phyloP scores from a whole-genome alignment of 805 yeast species.

The Ogataea corticis region DNA sequence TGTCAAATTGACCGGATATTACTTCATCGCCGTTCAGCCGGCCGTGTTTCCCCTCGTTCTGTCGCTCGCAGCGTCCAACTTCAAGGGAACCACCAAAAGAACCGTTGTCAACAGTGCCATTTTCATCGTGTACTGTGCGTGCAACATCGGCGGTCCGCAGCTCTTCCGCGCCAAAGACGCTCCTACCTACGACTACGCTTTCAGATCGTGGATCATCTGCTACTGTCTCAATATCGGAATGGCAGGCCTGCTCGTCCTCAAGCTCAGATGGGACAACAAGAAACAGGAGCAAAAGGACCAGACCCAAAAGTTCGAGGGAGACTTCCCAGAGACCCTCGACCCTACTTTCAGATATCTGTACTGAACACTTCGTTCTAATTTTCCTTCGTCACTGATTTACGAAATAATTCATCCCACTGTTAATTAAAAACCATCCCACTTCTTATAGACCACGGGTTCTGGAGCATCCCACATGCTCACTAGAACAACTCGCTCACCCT shows the following conservation, averaged over 20 bases:
- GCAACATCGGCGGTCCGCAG: constrained; percentile 72
- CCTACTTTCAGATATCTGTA: constrained; percentile 25
- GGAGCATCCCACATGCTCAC: constrained; percentile 40
- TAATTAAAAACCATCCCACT: too few relatives aligned
- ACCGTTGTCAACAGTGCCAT: constrained; percentile 53
- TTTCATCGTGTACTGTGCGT: constrained; percentile 62
- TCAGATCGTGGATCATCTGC: constrained; percentile 53
- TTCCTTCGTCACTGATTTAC: too few relatives aligned
- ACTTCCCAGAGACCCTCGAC: constrained; percentile 15
- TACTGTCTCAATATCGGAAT: constrained; percentile 32
- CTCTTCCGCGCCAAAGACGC: constrained; percentile 56
- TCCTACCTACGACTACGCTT: constrained; percentile 59
- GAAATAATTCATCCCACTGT: not conserved
- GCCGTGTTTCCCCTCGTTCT: constrained; percentile 29
- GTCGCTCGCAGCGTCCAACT: constrained; percentile 37
- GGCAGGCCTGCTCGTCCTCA: constrained; percentile 16
- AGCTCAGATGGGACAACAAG: constrained; percentile 15
- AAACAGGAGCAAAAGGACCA: constrained; percentile 11
- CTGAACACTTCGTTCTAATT: constrained; percentile 6
- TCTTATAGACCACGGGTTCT: constrained; percentile 25
- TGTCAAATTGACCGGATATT: constrained; percentile 34
- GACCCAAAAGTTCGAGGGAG: not conserved
- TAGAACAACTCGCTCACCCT: constrained; percentile 33
- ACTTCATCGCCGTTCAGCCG: constrained; percentile 28
- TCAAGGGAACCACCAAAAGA: constrained; percentile 69